Evolutionary conservation across 371 early-diverging fungal genomes (phyloP).

Genomic region (Mortierella sp.): DNA sequence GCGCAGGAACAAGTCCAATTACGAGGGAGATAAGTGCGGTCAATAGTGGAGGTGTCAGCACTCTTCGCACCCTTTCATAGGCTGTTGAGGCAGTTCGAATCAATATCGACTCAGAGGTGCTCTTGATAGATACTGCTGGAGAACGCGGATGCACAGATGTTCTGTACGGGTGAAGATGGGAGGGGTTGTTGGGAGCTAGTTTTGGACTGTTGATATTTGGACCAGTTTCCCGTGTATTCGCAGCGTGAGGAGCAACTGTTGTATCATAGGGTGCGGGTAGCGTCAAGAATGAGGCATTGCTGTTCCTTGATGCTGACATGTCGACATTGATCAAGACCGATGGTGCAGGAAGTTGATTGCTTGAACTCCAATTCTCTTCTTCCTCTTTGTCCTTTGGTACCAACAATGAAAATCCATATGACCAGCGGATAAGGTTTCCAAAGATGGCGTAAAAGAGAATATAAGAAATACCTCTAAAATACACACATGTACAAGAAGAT

Average conservation of each 20-base stretch:
- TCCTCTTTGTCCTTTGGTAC: slow-evolving; percentile 45
- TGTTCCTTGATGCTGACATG: slow-evolving; percentile 20
- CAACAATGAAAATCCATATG: slow-evolving; percentile 77
- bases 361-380: slow-evolving; percentile 9
- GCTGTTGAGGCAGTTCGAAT: slow-evolving; percentile 26
- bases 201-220: not conserved
- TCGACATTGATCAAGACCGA: slow-evolving; percentile 45
- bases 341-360: slow-evolving; percentile 7
- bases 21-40: slow-evolving; percentile 69
- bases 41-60: slow-evolving; percentile 75
- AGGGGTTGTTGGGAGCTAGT: not conserved
- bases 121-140: slow-evolving; percentile 22
- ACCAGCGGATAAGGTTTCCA: slow-evolving; percentile 82
- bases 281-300: slow-evolving; percentile 11
- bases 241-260: not conserved
- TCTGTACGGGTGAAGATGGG: slow-evolving; percentile 18
- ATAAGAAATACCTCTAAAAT: slow-evolving; percentile 77
- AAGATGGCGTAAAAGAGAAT: slow-evolving; percentile 81
- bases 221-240: not conserved
- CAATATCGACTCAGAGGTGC: slow-evolving; percentile 21
- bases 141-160: not conserved
- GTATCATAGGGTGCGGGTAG: not conserved
- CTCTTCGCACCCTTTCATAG: slow-evolving; percentile 45
- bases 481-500: not conserved
- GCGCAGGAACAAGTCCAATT: slow-evolving; percentile 62